A percentile compares a stretch with the other conserved stretches of the same genome.
These are phyloP conservation scores for Geosmithia flava DNA, from an alignment of 2,329 filamentous ascomycete species.

Conservation along the genomic window DNA sequence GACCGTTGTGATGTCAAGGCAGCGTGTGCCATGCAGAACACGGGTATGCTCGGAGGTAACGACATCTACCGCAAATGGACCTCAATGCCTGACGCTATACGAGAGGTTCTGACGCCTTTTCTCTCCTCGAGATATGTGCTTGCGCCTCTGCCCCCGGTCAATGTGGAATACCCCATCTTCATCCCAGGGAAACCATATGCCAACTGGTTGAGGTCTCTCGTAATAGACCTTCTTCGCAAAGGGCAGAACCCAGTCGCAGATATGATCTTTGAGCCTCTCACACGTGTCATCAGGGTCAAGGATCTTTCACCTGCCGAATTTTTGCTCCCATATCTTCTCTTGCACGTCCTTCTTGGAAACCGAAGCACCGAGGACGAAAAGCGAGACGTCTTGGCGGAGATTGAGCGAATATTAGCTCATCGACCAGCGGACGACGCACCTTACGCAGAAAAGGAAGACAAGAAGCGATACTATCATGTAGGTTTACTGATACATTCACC, in stretches of 20 bases:
- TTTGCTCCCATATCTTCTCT: conserved; percentile 71
- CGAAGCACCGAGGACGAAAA: conserved; percentile 46
- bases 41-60: conserved; percentile 32
- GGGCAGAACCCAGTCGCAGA: conserved; percentile 62
- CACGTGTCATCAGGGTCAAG: conserved; percentile 72
- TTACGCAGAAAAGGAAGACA: conserved; percentile 56
- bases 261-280: conserved; percentile 69
- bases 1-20: conserved; percentile 62
- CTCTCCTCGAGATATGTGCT: conserved; percentile 73
- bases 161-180: conserved; percentile 69
- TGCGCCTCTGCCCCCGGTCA: conserved; percentile 42
- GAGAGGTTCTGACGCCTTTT: conserved; percentile 80
- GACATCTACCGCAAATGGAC: conserved; percentile 64
- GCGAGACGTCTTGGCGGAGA: conserved; percentile 55
- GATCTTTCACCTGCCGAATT: conserved; percentile 81
- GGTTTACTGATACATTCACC: conserved; percentile 11
- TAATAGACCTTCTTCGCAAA: conserved; percentile 70
- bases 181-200: conserved; percentile 54
- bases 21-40: conserved; percentile 30
- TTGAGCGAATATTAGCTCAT: conserved; percentile 62
- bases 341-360: conserved; percentile 73
- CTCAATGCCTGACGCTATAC: conserved; percentile 61
- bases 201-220: conserved; percentile 71
- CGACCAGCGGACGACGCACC: conserved; percentile 35
- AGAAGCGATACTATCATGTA: conserved; percentile 81